Base-by-base conservation (phyloP, 192 early-diverging fungal genomes). In the Coemansia sp. region DNA sequence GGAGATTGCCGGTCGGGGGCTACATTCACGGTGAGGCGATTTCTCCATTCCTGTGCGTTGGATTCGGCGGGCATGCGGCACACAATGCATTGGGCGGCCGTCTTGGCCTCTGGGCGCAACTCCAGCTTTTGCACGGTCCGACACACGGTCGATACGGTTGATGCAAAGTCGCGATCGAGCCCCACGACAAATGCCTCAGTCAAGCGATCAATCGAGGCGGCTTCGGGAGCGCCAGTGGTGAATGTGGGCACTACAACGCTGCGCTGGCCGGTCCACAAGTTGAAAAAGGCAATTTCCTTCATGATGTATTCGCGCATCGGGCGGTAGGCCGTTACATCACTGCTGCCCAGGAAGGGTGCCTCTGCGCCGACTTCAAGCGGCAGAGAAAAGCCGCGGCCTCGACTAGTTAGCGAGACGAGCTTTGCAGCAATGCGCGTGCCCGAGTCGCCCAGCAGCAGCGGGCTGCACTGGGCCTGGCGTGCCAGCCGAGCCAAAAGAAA, bases 321-420 rank as follows among this genome's bases (percentile, higher is more conserved):
- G n/a, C 91, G 84, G 22, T 90, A 63, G 6, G 91, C 73, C 2
- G 71, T 71, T 25, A 93, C 45, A 70, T 71, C 84, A 31, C 6
- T 54, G 14, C 27, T 31, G 49, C 82, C 66, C 51, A 88, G 77
- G 79, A 86, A 92, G 7, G 59, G 36, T 9, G 80, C 76, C 47
- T 89, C 86, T 8, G 85, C 64, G 0, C 88, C 85, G 6, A 91
- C 87, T 43, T 95, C 94, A 11, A 92, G 66, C 6, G 94, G 91
- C 25, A 96, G 68, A 27, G 87, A 89, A 62, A 89, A 92, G n/a
- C 96, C 96, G 35, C 93, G 90, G 11, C 96, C 96, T 59, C 91
- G 89, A 40, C 91, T 89, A 29, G 92, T 94, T 39, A 88, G 62
- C 7, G 93, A 74, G 39, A 98, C 87, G 24, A 90, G 87, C 58